Evolutionary conservation across 352 stramenopile species (phyloP), one percentile per base, ranked within the genome.

Genomic region (Phytophthora aleatoria): DNA sequence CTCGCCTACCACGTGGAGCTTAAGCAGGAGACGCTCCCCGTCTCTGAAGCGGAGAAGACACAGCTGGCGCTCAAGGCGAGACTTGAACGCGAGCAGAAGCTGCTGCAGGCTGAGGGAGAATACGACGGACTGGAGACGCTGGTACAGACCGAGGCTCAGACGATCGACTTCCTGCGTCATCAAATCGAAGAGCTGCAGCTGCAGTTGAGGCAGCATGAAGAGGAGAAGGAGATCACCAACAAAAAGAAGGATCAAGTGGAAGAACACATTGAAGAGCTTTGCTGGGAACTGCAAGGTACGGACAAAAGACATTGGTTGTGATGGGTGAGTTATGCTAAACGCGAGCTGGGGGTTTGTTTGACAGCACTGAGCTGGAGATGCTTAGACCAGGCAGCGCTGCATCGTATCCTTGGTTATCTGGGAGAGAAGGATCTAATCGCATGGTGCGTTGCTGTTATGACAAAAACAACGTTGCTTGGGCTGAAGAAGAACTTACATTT

Each of bases 1-100:
- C 72, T 94, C 43, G 77, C 83, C 43, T 94, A 94, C 66, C 67
- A 65, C 27, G 74, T 94, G 61, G 80, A 90, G 50, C 74, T 94
- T 2, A 74, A 77, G 35, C 83, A 94, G 54, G 81, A 87, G 35
- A 81, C 76, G 36, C 53, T 68, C 26, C 73, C 76, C 1, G 64
- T 61, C n/a, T 83, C 71, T 7, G 71, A 74, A 1, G 60, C 45
- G 1, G 67, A 77, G 58, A 85, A 80, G 45, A 80, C 59, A 1
- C 69, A 79, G 28, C 43, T 92, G 20, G 83, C 81, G 6, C 67
- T 79, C 13, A 70, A 79, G 31, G 79, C 71, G 30, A 65, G 77
- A 7, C 45, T 81, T 35, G 67, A 89, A 43, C 71, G 83, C 12
- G 76, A 89, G 61, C 63, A 69, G 5, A 71, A 72, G 49, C 50